Conservation (phyloP, 495 filamentous ascomycete genomes). For the Usnea hakonensis region DNA sequence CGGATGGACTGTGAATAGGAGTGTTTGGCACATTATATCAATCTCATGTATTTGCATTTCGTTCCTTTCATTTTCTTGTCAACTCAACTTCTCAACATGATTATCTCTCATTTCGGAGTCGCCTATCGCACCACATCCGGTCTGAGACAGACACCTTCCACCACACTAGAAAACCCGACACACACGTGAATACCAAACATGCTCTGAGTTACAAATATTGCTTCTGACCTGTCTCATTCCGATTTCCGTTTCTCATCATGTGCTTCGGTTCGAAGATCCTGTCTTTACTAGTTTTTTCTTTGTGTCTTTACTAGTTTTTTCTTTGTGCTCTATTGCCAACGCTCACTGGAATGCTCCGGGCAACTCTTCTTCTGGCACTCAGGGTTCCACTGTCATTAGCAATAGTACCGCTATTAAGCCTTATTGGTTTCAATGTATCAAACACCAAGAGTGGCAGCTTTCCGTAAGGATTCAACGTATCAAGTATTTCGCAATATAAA, state of each 20-base stretch:
- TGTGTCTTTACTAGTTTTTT: background rate
- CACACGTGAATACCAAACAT: too few relatives aligned
- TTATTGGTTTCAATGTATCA: conserved; percentile 42
- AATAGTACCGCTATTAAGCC: background rate
- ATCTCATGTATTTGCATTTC: too few relatives aligned
- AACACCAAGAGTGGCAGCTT: conserved; percentile 41
- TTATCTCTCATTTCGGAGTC: too few relatives aligned
- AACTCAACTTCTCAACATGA: too few relatives aligned
- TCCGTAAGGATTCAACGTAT: conserved; percentile 36
- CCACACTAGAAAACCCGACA: too few relatives aligned
- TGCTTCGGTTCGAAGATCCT: background rate
- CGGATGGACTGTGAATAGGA: too few relatives aligned
- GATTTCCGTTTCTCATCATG: background rate
- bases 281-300: background rate
- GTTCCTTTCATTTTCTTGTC: too few relatives aligned
- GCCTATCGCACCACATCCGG: too few relatives aligned
- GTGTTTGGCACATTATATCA: too few relatives aligned
- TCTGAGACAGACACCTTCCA: too few relatives aligned
- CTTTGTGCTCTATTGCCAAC: background rate
- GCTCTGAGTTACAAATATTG: background rate
- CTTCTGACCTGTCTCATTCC: background rate
- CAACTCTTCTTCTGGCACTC: background rate
- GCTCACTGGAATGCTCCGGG: background rate
- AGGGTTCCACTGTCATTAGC: background rate
- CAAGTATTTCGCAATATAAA: conserved; percentile 52